A percentile compares a stretch with the other conserved stretches of the same genome.
phyloP scores from a whole-genome alignment of 169 alveolate genomes.

The Plasmodium sp. region DNA sequence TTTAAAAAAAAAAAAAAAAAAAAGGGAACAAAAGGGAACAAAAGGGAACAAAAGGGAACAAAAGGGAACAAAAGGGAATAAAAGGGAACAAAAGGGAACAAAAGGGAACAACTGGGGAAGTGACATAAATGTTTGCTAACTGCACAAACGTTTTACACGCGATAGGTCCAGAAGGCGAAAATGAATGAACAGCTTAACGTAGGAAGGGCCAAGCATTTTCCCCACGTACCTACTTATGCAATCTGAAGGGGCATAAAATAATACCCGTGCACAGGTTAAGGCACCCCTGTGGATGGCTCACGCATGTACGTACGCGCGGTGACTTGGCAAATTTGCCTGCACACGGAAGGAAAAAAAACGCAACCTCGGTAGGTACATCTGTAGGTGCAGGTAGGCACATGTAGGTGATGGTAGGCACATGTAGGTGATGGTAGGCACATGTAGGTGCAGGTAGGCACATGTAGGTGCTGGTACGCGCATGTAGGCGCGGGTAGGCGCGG shows the following conservation, averaged over 20 bases:
- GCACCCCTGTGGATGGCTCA: neutral
- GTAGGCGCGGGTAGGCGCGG: too few species aligned
- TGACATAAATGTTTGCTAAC: neutral
- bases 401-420: too few species aligned
- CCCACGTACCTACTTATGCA: neutral
- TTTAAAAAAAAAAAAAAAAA: too few species aligned
- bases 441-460: too few species aligned
- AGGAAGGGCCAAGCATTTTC: neutral
- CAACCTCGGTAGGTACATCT: neutral
- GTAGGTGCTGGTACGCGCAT: too few species aligned
- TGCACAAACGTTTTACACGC: neutral
- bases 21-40: too few species aligned
- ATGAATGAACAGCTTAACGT: neutral
- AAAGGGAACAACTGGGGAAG: neutral
- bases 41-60: too few species aligned
- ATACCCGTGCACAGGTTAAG: neutral
- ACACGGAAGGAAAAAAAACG: neutral
- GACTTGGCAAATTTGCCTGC: neutral
- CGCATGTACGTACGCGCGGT: neutral
- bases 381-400: too few species aligned
- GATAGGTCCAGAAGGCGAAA: neutral
- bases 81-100: too few species aligned
- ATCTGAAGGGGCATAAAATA: neutral
- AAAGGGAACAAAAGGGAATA: too few species aligned
- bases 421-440: too few species aligned